A percentile compares a stretch with the other conserved stretches of the same genome.
Evolutionary conservation across 1,284 basidiomycete species (phyloP).

Genomic region (Sporisorium scitamineum): DNA sequence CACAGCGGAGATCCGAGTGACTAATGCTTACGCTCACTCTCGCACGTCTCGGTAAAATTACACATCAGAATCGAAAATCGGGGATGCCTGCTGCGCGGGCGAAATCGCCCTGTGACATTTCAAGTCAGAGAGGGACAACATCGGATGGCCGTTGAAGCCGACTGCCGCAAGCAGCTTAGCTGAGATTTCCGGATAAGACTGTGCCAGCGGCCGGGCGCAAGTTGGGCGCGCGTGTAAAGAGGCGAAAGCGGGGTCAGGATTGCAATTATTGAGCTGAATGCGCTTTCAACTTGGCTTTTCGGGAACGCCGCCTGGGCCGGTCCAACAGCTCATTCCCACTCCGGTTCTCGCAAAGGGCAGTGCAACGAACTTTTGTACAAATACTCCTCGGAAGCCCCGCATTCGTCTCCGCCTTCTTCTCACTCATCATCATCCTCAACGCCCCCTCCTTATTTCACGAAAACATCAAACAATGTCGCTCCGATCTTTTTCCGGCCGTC

Average conservation of each 20-base stretch:
- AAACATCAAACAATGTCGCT: slow-evolving; percentile 30
- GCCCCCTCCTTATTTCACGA: neutral
- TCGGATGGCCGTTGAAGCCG: slow-evolving; percentile 35
- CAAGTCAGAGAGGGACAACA: no score
- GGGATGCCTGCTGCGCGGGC: no score
- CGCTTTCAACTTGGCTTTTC: slow-evolving; percentile 2
- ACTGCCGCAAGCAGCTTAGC: slow-evolving; percentile 28
- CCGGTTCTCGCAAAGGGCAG: no score
- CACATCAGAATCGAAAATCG: no score
- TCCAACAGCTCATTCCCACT: neutral
- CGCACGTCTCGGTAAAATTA: no score
- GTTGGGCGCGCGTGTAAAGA: neutral
- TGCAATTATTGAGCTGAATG: neutral
- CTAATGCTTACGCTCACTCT: no score
- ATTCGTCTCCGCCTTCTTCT: neutral
- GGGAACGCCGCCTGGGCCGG: neutral
- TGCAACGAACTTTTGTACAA: no score
- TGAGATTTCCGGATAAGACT: slow-evolving; percentile 12
- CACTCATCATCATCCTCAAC: neutral
- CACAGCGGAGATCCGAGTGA: no score
- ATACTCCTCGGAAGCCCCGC: neutral
- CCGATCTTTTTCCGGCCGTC: slow-evolving; percentile 38
- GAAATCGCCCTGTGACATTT: no score
- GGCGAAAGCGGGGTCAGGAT: neutral
- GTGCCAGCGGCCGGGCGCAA: no score